phyloP scores from a whole-genome alignment of 2,329 filamentous ascomycete genomes.

The Cladophialophora exuberans region DNA sequence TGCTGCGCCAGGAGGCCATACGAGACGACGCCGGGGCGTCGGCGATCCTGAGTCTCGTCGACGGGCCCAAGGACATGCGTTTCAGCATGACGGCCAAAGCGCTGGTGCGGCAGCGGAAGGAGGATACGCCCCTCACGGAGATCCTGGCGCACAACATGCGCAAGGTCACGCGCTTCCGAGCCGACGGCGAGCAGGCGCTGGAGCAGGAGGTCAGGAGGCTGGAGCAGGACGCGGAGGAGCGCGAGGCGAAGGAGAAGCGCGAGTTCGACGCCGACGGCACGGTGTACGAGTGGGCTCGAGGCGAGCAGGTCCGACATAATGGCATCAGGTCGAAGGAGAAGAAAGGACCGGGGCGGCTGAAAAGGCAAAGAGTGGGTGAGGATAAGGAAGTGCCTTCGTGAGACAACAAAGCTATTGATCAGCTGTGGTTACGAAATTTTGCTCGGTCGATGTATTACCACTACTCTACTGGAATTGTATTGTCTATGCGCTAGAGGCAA shows the following conservation, averaged over 20 bases:
- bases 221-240: slow-evolving; percentile 59
- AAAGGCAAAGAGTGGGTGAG: slow-evolving; percentile 27
- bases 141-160: slow-evolving; percentile 76
- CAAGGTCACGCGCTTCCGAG: slow-evolving; percentile 79
- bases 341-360: slow-evolving; percentile 29
- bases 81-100: slow-evolving; percentile 92
- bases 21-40: slow-evolving; percentile 86
- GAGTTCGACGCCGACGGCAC: slow-evolving; percentile 32
- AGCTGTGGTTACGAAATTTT: neutral
- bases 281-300: slow-evolving; percentile 32
- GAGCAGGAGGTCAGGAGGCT: slow-evolving; percentile 60
- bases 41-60: slow-evolving; percentile 91
- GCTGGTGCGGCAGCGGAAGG: slow-evolving; percentile 63
- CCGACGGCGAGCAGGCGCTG: slow-evolving; percentile 67
- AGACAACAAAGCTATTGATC: neutral
- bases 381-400: slow-evolving; percentile 21
- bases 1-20: slow-evolving; percentile 86
- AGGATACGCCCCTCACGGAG: slow-evolving; percentile 64
- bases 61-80: slow-evolving; percentile 89
- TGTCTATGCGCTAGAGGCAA: too few species aligned
- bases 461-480: neutral
- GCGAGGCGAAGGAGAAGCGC: slow-evolving; percentile 41
- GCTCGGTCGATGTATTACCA: slow-evolving; percentile 8
- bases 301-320: slow-evolving; percentile 33
- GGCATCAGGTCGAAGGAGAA: slow-evolving; percentile 30